These are phyloP conservation scores for Cornus suecica DNA, from an alignment of 148 eudicot species.

Conservation along the genomic window DNA sequence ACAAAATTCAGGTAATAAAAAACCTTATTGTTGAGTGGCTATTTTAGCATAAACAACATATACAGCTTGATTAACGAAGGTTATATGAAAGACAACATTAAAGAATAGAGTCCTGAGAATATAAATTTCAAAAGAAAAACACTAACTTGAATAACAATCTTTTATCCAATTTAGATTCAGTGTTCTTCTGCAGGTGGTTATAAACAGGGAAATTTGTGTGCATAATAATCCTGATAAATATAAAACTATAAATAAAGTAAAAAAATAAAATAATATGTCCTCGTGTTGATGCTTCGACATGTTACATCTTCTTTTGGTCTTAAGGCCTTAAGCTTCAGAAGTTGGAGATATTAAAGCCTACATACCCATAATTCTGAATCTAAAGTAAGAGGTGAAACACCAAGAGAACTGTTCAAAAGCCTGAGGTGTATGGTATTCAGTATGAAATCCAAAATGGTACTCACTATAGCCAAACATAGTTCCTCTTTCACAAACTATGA, in stretches of 20 bases:
- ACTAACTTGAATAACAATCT: background rate
- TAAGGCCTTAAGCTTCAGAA: background rate
- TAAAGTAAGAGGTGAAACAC: background rate
- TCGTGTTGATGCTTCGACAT: background rate
- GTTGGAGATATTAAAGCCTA: background rate
- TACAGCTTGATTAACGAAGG: background rate
- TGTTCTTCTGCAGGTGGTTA: background rate
- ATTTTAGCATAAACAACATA: background rate
- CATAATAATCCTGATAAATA: background rate
- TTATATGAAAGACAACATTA: background rate
- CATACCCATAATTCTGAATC: background rate
- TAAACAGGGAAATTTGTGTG: background rate
- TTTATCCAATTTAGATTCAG: background rate
- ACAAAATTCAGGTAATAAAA: conserved; percentile 4
- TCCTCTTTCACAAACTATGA: conserved; percentile 99
- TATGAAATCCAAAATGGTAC: conserved; percentile 22
- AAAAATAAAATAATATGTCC: background rate
- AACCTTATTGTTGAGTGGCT: background rate
- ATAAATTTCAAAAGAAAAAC: too few species aligned
- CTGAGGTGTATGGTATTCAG: background rate
- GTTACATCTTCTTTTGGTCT: background rate
- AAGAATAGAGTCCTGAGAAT: too few species aligned
- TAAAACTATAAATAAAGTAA: background rate
- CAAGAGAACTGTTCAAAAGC: conserved; percentile 6
- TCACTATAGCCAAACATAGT: conserved; percentile 97